Evolutionary conservation across 768 basidiomycete genomes (phyloP), one percentile per base, ranked within the genome.

Genomic region (Phlebiopsis flavidoalba): DNA sequence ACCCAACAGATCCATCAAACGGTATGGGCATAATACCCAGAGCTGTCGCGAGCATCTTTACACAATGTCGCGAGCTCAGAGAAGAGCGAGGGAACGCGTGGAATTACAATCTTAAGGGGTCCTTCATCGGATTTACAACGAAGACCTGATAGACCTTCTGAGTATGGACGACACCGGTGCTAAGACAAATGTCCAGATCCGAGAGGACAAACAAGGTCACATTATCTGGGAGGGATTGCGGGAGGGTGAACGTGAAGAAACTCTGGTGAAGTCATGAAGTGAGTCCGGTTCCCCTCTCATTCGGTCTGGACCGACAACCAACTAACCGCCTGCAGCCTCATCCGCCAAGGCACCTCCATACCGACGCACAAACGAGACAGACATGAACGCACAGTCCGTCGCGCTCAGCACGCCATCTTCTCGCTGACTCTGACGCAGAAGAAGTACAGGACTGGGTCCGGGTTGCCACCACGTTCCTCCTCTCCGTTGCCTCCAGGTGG

Each of bases 351-450:
- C 19, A 89, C 94, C 8, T 83, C 91, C 15, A 89, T 96, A n/a
- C 47, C 83, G 97, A 33, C 86, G 95, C 58, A 98, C 97, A 10
- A 95, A 96, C 64, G 93, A 95, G 73, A 99, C 97, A 35, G 93
- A 94, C 70, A 98, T 98, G 96, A 99, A 99, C 72, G 93, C 96
- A 24, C 94, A 97, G 72, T 95, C n/a, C 92, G 1, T 98, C 96
- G 45, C 89, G 97, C 60, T 97, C 94, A n/a, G 31, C 97, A 99
- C 82, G 97, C 97, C 63, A 98, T 99, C 73, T 98, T 99, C 75
- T 98, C 96, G 43, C 79, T 99, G 56, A 97, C 93, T 12, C 79
- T 99, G 58, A 91, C 87, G 3, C 96, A 98, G 76, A 93, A 89
- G 79, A 94, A 89, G 72, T 93, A 78, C 70, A 80, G n/a, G n/a